These are phyloP conservation scores for Beauveria rudraprayagi DNA, from an alignment of 2,329 filamentous ascomycete genomes.

Conservation along the genomic window DNA sequence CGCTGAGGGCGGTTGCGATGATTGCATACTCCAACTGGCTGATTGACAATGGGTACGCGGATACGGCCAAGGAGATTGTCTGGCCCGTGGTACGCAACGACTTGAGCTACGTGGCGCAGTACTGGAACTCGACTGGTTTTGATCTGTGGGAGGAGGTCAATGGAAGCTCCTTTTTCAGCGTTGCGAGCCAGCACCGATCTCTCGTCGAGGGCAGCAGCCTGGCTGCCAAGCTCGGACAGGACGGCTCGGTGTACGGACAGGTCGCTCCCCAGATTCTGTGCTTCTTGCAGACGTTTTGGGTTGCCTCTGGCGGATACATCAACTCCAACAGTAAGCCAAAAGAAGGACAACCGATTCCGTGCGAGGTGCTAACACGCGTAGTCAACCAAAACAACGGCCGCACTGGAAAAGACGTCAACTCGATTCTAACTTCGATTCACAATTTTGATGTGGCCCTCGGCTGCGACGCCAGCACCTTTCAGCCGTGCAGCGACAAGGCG, in stretches of 20 bases:
- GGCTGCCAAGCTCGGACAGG: constrained; percentile 53
- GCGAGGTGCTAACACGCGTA: constrained; percentile 13
- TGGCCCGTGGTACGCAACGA: constrained; percentile 75
- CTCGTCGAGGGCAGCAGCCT: constrained; percentile 59
- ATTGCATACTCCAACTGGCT: constrained; percentile 68
- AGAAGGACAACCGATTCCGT: neutral
- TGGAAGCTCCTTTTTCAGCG: constrained; percentile 73
- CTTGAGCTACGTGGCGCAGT: constrained; percentile 64
- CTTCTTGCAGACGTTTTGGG: constrained; percentile 70
- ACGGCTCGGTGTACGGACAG: constrained; percentile 51
- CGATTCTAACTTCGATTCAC: constrained; percentile 57
- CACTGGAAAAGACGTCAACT: constrained; percentile 64
- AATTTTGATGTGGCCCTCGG: constrained; percentile 59
- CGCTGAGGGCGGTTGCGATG: constrained; percentile 65
- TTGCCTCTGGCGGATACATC: constrained; percentile 48
- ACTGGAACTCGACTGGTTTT: constrained; percentile 59
- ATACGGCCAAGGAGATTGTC: constrained; percentile 45
- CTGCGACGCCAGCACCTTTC: constrained; percentile 66
- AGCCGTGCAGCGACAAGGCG: constrained; percentile 63
- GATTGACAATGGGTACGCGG: constrained; percentile 54
- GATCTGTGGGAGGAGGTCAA: constrained; percentile 80
- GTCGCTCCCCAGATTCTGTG: constrained; percentile 65
- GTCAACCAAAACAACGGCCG: constrained; percentile 53
- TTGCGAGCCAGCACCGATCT: constrained; percentile 60
- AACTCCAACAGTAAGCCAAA: constrained; percentile 52